Evolutionary conservation across 2,329 filamentous ascomycete genomes (phyloP).

Genomic region (Monosporascus ibericus): DNA sequence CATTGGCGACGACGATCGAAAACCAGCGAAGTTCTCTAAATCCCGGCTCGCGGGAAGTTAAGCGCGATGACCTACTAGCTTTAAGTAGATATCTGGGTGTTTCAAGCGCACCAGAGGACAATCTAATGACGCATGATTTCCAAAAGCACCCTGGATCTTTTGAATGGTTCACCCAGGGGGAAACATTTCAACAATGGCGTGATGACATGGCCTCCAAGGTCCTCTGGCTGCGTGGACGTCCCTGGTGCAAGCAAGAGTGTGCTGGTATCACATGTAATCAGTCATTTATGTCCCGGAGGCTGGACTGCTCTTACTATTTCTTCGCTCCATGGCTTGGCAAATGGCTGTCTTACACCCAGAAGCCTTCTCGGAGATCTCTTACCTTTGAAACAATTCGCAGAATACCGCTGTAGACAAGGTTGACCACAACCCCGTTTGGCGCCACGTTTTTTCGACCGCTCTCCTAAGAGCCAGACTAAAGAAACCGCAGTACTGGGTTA

Average conservation of each 20-base stretch:
- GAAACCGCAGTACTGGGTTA: conserved; percentile 24
- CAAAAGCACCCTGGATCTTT: conserved; percentile 3
- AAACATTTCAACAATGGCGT: conserved; percentile 6
- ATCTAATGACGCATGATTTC: conserved; percentile 1
- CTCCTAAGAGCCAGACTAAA: conserved; percentile 16
- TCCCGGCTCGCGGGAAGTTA: not conserved
- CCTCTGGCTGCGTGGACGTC: conserved; percentile 9
- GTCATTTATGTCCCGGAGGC: not conserved
- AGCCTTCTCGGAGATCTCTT: conserved; percentile 7
- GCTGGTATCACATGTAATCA: conserved; percentile 5
- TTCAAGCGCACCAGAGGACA: not conserved
- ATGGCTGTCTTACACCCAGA: conserved; percentile 22
- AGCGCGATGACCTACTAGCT: not conserved
- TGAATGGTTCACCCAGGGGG: conserved; percentile 4
- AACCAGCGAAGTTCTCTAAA: not conserved
- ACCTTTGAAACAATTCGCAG: conserved; percentile 8
- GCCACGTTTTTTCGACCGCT: conserved; percentile 15
- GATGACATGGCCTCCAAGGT: conserved; percentile 1
- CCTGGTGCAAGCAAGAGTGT: conserved; percentile 10
- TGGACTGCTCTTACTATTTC: conserved; percentile 9
- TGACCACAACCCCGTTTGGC: conserved; percentile 21
- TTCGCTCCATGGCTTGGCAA: conserved; percentile 23
- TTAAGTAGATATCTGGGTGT: not conserved
- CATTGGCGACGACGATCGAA: conserved; percentile 10
- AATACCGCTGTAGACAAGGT: conserved; percentile 13